phyloP scores from a whole-genome alignment of 139 green algal species.

The Diplosphaera chodatii region DNA sequence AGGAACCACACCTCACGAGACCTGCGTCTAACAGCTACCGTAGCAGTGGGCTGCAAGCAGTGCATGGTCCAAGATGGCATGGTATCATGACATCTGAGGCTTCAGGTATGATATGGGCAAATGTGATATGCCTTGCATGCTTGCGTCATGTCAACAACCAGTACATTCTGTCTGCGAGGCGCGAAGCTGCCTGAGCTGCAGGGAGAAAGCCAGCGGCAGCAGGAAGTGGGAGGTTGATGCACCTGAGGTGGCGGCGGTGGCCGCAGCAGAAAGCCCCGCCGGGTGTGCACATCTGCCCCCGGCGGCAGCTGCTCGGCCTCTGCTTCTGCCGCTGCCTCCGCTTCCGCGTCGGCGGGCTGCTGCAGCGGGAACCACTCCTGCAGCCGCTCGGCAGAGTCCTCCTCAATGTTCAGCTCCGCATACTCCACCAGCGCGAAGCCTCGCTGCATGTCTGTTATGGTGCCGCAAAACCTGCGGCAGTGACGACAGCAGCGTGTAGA shows the following conservation, averaged over 20 bases:
- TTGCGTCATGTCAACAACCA: no score
- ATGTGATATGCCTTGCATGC: no score
- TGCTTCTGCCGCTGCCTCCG: neutral
- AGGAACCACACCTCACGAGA: no score
- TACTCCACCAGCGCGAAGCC: slow-evolving; percentile 37
- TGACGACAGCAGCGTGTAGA: no score
- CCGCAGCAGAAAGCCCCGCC: slow-evolving; percentile 7
- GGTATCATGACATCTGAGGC: no score
- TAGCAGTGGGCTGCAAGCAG: no score
- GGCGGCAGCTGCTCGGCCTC: neutral
- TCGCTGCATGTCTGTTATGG: slow-evolving; percentile 1
- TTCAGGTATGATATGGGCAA: no score
- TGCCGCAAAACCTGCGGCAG: slow-evolving; percentile 1
- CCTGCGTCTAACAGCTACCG: no score
- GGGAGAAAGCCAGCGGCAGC: no score
- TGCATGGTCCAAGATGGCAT: no score
- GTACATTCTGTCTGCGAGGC: no score
- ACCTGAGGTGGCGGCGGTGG: slow-evolving; percentile 20
- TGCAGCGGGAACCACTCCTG: slow-evolving; percentile 46
- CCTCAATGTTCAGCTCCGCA: slow-evolving; percentile 18
- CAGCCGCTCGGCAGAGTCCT: slow-evolving; percentile 17
- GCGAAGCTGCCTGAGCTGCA: no score
- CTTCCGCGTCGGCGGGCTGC: neutral
- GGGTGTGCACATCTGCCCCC: slow-evolving; percentile 6
- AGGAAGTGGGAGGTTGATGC: neutral